Evolutionary conservation across 1,284 basidiomycete species (phyloP).

Genomic region (Heterobasidion occidentale): DNA sequence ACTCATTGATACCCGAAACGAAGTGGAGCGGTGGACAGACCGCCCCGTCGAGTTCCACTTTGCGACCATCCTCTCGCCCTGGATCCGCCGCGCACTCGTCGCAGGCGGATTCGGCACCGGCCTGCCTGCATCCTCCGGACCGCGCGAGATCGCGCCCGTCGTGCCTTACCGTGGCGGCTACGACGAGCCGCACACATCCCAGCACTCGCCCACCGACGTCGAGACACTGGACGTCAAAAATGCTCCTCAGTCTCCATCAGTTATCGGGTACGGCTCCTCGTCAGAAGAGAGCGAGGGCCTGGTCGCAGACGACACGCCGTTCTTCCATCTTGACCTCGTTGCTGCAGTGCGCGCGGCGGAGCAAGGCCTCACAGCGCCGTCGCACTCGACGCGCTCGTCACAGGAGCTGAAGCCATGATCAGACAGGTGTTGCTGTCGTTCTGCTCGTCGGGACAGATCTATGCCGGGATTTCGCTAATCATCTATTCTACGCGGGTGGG

Average conservation of each 20-base stretch:
- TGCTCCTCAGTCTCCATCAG: slow-evolving; percentile 3
- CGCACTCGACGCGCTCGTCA: background rate
- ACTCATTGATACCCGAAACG: slow-evolving; percentile 81
- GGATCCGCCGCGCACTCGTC: slow-evolving; percentile 86
- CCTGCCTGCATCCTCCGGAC: slow-evolving; percentile 28
- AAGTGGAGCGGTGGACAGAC: slow-evolving; percentile 85
- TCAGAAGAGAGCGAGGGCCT: slow-evolving; percentile 22
- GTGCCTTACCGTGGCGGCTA: slow-evolving; percentile 46
- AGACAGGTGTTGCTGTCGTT: no score
- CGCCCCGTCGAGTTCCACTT: slow-evolving; percentile 87
- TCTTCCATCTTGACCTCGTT: slow-evolving; percentile 81
- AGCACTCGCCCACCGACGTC: slow-evolving; percentile 12
- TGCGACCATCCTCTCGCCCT: slow-evolving; percentile 83
- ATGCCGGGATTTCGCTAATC: no score
- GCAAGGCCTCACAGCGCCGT: slow-evolving; percentile 12
- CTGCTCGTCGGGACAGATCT: no score
- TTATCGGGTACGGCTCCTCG: slow-evolving; percentile 14
- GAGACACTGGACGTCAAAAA: slow-evolving; percentile 13
- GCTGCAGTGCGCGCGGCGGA: slow-evolving; percentile 72
- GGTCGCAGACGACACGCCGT: slow-evolving; percentile 59
- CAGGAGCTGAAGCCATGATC: background rate
- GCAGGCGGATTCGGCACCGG: slow-evolving; percentile 83
- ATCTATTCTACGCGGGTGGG: no score
- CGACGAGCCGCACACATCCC: slow-evolving; percentile 6
- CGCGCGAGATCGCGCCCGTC: slow-evolving; percentile 67